Evolutionary conservation across 139 green algal genomes (phyloP).

Genomic region (Tetradesmus obliquus): DNA sequence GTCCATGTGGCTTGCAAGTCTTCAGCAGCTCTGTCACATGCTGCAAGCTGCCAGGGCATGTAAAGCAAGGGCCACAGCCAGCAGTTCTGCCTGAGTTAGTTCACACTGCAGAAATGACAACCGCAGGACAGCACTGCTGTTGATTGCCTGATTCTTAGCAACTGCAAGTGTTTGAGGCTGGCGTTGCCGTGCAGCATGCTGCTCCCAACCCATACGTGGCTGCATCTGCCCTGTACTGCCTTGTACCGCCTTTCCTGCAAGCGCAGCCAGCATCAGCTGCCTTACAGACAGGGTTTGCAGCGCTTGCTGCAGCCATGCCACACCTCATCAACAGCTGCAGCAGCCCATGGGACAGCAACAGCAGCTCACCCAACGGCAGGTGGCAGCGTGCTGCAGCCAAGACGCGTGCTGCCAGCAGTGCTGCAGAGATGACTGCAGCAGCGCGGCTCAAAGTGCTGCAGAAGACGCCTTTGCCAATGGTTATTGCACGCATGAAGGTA

Average conservation of each 20-base stretch:
- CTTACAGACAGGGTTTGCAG: not conserved
- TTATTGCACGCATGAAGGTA: conserved; percentile 66
- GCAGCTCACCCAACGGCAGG: not conserved
- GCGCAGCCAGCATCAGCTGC: not conserved
- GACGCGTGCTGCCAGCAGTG: not conserved
- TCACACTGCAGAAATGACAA: too few relatives aligned
- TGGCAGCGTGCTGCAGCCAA: not conserved
- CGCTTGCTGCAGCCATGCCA: not conserved
- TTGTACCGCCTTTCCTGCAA: not conserved
- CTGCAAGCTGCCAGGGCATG: not conserved
- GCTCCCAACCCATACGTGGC: not conserved
- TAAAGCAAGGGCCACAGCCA: too few relatives aligned
- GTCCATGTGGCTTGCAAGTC: not conserved
- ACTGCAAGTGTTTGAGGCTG: too few relatives aligned
- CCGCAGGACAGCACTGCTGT: too few relatives aligned
- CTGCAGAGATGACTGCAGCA: not conserved
- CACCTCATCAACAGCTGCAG: not conserved
- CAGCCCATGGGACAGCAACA: not conserved
- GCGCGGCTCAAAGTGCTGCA: conserved; percentile 62
- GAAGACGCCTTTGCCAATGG: conserved; percentile 65
- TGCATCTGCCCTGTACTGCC: not conserved
- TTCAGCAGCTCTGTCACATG: not conserved
- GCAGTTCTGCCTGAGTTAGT: too few relatives aligned
- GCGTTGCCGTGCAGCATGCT: not conserved
- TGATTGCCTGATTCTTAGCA: too few relatives aligned